A percentile compares a stretch with the other conserved stretches of the same genome.
Evolutionary conservation across 768 basidiomycete species (phyloP).

Genomic region (Butyriboletus loyo): DNA sequence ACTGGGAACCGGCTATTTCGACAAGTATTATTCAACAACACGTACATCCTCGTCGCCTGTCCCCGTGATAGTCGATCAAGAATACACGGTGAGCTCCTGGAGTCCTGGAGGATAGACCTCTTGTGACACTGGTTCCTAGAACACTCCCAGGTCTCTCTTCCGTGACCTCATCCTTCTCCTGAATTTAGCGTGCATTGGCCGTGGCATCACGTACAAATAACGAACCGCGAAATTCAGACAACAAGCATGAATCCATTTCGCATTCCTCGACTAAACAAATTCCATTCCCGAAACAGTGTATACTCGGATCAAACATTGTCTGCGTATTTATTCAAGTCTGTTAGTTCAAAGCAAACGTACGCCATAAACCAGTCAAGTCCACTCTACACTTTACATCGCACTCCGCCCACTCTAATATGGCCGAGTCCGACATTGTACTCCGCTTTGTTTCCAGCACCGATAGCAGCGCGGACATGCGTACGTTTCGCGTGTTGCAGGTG

Average conservation of each 20-base stretch:
- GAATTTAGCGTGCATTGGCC: conserved; percentile 19
- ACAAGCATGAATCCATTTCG: conserved; percentile 12
- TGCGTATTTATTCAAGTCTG: conserved; percentile 14
- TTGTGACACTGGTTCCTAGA: background rate
- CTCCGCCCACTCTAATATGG: conserved; percentile 20
- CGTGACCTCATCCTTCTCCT: conserved; percentile 26
- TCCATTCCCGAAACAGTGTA: conserved; percentile 18
- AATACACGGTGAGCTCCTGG: background rate
- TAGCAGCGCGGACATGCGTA: conserved; percentile 38
- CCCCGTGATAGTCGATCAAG: background rate
- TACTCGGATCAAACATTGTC: conserved; percentile 22
- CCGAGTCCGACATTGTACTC: conserved; percentile 37
- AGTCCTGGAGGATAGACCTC: too few species aligned
- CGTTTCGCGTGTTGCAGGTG: conserved; percentile 40
- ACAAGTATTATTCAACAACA: background rate
- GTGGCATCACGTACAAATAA: conserved; percentile 28
- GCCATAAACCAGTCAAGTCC: conserved; percentile 5
- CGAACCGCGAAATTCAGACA: conserved; percentile 3
- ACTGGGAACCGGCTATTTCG: background rate
- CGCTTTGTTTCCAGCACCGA: conserved; percentile 35
- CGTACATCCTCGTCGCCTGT: background rate
- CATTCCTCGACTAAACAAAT: conserved; percentile 13
- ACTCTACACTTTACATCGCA: background rate
- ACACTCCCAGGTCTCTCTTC: conserved; percentile 1
- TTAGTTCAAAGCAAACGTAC: conserved; percentile 1